These are phyloP conservation scores for Raffaelea arxii DNA, from an alignment of 2,329 filamentous ascomycete species.

Conservation along the genomic window DNA sequence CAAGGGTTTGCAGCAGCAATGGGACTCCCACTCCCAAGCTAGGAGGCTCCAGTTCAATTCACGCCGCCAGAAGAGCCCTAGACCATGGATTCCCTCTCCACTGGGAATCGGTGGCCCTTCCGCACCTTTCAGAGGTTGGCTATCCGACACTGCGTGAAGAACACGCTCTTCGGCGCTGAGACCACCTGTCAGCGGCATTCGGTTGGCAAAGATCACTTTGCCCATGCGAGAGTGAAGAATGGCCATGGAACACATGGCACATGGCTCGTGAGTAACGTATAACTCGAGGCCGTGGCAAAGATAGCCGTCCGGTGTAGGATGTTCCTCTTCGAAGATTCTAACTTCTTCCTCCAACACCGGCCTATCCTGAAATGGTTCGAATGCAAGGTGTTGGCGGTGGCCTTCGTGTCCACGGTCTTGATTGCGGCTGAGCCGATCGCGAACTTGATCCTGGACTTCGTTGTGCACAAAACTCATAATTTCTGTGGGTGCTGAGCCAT, in stretches of 20 bases:
- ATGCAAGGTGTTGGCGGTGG: conserved; percentile 33
- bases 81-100: conserved; percentile 32
- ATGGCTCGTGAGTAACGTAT: conserved; percentile 92
- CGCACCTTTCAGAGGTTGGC: too few relatives aligned
- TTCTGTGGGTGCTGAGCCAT: background rate
- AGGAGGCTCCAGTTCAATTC: conserved; percentile 82
- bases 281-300: conserved; percentile 89
- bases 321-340: conserved; percentile 52
- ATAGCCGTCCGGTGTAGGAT: conserved; percentile 68
- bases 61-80: conserved; percentile 60
- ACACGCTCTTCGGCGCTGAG: conserved; percentile 66
- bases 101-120: background rate
- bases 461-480: conserved; percentile 7
- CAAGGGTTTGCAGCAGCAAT: conserved; percentile 23
- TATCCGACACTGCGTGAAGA: background rate
- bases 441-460: conserved; percentile 13
- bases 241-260: conserved; percentile 94
- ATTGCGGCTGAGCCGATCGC: conserved; percentile 13
- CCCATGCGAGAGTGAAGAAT: conserved; percentile 90
- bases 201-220: conserved; percentile 67
- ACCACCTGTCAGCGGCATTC: conserved; percentile 74
- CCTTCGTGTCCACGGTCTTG: conserved; percentile 13
- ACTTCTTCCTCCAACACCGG: conserved; percentile 61
- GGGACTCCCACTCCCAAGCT: conserved; percentile 64
- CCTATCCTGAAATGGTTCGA: conserved; percentile 56